Percentiles rank a stretch among this genome's conserved stretches.
These are phyloP conservation scores for Malassezia nana DNA, from an alignment of 1,284 basidiomycete species.

Conservation along the genomic window DNA sequence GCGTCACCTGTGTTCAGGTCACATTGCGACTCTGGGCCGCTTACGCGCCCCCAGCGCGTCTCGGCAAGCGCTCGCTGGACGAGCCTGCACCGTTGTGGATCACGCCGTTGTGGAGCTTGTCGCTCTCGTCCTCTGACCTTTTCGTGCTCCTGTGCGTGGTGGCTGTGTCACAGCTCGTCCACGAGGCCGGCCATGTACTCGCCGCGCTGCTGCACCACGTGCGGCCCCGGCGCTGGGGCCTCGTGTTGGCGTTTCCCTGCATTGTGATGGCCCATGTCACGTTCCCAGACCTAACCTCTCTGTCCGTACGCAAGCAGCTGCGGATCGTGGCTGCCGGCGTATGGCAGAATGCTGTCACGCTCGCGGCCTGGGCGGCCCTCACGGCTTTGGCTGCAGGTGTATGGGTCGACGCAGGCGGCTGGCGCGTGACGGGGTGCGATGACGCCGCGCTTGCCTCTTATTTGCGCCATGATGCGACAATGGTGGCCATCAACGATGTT, in stretches of 20 bases:
- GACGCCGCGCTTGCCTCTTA: neutral
- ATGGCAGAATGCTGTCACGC: constrained; percentile 17
- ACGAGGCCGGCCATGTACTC: constrained; percentile 20
- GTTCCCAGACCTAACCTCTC: constrained; percentile 2
- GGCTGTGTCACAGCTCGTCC: constrained; percentile 5
- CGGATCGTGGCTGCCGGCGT: constrained; percentile 18
- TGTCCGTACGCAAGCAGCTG: neutral
- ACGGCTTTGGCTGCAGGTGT: neutral
- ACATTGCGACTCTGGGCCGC: neutral
- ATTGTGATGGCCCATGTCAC: constrained; percentile 17
- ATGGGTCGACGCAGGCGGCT: constrained; percentile 10
- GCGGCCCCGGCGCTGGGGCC: constrained; percentile 8
- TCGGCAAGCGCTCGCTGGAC: neutral
- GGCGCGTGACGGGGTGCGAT: neutral
- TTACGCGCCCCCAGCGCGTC: neutral
- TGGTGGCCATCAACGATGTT: constrained; percentile 8
- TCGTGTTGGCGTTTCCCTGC: constrained; percentile 15
- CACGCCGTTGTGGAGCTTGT: constrained; percentile 12
- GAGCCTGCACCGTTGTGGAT: neutral
- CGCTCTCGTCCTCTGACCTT: constrained; percentile 1
- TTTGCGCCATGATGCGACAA: neutral
- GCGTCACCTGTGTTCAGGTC: neutral
- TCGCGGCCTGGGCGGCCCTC: neutral
- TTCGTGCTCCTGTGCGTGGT: constrained; percentile 1
- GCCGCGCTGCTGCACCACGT: constrained; percentile 13